Evolutionary conservation across 2,329 filamentous ascomycete genomes (phyloP).

Genomic region (Fusarium buxicola): DNA sequence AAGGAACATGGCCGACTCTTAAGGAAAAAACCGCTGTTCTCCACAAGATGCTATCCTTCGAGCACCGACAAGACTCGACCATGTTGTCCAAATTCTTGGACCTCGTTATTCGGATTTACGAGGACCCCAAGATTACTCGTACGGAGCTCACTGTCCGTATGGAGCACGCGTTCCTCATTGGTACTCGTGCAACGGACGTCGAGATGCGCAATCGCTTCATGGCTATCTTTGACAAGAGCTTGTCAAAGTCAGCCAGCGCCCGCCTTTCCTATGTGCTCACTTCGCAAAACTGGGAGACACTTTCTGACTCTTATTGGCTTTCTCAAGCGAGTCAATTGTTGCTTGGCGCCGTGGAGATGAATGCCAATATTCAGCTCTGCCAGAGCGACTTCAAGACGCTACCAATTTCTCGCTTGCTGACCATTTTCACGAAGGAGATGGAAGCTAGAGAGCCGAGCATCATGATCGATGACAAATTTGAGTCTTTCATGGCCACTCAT

Average conservation of each 20-base stretch:
- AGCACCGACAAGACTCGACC: conserved; percentile 82
- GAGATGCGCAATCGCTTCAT: conserved; percentile 98
- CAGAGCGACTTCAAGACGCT: conserved; percentile 85
- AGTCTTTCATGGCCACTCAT: conserved; percentile 81
- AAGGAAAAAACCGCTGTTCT: conserved; percentile 99
- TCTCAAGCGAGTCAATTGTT: conserved; percentile 94
- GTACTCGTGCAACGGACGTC: conserved; percentile 90
- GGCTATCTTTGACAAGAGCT: conserved; percentile 92
- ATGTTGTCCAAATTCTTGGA: conserved; percentile 94
- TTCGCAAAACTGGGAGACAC: conserved; percentile 96
- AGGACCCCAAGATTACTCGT: conserved; percentile 93
- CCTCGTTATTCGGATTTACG: conserved; percentile 96
- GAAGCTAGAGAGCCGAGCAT: conserved; percentile 72
- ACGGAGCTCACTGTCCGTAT: conserved; percentile 96
- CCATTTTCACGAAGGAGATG: conserved; percentile 80
- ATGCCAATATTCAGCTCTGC: conserved; percentile 81
- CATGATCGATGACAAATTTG: conserved; percentile 85
- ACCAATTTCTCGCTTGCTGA: conserved; percentile 78
- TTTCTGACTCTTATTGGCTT: conserved; percentile 96
- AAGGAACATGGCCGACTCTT: conserved; percentile 93
- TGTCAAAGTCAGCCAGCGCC: conserved; percentile 91
- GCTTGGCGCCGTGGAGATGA: conserved; percentile 90
- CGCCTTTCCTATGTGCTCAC: conserved; percentile 89
- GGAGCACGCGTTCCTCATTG: conserved; percentile 98
- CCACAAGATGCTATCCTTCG: conserved; percentile 99